Percentiles rank a stretch among this genome's conserved stretches.
phyloP scores from a whole-genome alignment of 805 yeast species.

The Cyberlindnera xylosilytica region DNA sequence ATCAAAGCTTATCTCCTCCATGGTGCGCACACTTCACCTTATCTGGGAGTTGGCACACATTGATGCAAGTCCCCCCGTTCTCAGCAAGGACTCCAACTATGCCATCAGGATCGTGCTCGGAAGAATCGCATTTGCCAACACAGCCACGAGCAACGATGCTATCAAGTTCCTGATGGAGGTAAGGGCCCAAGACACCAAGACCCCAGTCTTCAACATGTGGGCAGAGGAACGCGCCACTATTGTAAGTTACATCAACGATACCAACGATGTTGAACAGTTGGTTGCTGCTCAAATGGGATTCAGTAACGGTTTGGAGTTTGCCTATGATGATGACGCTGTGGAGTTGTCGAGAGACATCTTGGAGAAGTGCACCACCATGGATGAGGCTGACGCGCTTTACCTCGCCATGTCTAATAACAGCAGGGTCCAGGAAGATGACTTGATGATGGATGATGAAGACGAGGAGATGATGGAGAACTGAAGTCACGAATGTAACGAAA shows the following conservation, averaged over 20 bases:
- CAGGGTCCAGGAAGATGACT: background rate
- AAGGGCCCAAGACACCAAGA: conserved; percentile 29
- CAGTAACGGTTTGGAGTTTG: conserved; percentile 60
- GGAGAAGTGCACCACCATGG: conserved; percentile 65
- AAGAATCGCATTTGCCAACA: conserved; percentile 50
- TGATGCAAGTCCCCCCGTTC: conserved; percentile 16
- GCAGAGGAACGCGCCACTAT: conserved; percentile 41
- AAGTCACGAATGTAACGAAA: background rate
- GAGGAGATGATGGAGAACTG: background rate
- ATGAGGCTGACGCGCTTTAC: conserved; percentile 75
- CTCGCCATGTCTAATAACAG: conserved; percentile 44
- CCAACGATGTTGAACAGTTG: conserved; percentile 19
- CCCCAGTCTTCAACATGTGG: conserved; percentile 39
- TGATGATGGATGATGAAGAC: background rate
- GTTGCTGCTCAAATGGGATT: conserved; percentile 40
- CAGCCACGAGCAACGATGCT: conserved; percentile 38
- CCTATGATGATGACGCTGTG: conserved; percentile 58
- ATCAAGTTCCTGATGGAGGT: conserved; percentile 35
- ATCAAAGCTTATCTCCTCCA: conserved; percentile 20
- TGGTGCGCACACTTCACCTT: conserved; percentile 20
- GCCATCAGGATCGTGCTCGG: conserved; percentile 50
- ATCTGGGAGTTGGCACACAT: conserved; percentile 24
- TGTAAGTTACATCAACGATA: conserved; percentile 32
- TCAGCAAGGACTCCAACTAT: conserved; percentile 33
- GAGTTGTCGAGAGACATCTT: conserved; percentile 70